Evolutionary conservation across 1,284 basidiomycete species (phyloP).

Genomic region (Amylostereum areolatum): DNA sequence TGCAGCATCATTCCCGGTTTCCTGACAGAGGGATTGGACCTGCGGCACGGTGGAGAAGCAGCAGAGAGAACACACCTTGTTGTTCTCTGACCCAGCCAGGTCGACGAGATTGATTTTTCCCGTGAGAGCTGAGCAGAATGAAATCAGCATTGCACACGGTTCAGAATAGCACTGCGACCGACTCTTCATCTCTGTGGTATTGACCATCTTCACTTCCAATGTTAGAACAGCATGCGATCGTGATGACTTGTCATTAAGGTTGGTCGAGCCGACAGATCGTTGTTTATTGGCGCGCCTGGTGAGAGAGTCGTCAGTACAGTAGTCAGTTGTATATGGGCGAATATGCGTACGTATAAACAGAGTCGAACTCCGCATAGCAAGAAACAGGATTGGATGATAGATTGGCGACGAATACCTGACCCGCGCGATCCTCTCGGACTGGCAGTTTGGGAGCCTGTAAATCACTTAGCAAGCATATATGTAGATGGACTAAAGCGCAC

Average conservation of each 20-base stretch:
- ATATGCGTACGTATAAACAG: constrained; percentile 54
- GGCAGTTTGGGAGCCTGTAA: constrained; percentile 71
- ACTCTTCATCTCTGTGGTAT: constrained; percentile 46
- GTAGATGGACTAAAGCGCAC: constrained; percentile 16
- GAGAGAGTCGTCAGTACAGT: background rate
- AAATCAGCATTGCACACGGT: background rate
- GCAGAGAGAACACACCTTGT: constrained; percentile 45
- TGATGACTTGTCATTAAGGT: constrained; percentile 73
- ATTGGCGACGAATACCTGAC: constrained; percentile 77
- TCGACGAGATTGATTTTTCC: constrained; percentile 84
- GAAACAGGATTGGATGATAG: constrained; percentile 47
- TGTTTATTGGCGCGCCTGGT: constrained; percentile 47
- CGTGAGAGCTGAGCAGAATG: constrained; percentile 35
- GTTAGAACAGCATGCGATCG: constrained; percentile 81
- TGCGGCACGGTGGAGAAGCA: background rate
- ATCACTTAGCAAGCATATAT: background rate
- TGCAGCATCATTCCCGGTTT: constrained; percentile 75
- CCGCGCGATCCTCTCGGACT: constrained; percentile 66
- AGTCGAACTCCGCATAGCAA: constrained; percentile 55
- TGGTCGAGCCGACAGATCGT: constrained; percentile 79
- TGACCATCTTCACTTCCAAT: constrained; percentile 52
- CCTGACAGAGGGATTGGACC: constrained; percentile 23
- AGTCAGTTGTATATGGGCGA: background rate
- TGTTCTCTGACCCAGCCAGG: constrained; percentile 84
- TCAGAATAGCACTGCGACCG: constrained; percentile 10